These are phyloP conservation scores for Acanthochlamys bracteata DNA, from an alignment of 106 monocot species.

Conservation along the genomic window DNA sequence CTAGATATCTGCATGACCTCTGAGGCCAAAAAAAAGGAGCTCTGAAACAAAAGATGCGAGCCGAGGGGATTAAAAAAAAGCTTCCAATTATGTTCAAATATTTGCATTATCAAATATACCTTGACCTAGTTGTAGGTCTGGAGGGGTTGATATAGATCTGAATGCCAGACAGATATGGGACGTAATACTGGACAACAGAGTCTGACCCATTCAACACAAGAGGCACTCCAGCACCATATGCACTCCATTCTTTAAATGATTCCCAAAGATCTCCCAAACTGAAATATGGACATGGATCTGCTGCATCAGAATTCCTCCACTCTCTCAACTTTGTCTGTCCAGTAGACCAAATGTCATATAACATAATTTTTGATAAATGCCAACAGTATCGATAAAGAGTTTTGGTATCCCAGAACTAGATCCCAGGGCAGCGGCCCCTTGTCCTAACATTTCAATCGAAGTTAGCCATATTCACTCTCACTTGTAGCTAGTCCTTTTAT, in stretches of 20 bases:
- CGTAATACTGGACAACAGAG: conserved; percentile 53
- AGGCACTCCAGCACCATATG: conserved; percentile 62
- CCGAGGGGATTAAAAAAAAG: neutral
- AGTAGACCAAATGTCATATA: neutral
- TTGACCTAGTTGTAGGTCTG: conserved; percentile 12
- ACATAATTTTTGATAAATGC: neutral
- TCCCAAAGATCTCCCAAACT: conserved; percentile 75
- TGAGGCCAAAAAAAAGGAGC: neutral
- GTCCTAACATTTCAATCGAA: too few species aligned
- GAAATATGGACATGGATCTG: conserved; percentile 31
- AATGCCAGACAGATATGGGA: conserved; percentile 51
- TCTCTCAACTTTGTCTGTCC: conserved; percentile 33
- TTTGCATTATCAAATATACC: conserved; percentile 11
- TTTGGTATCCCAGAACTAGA: neutral
- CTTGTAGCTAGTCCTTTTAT: too few species aligned
- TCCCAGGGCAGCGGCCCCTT: too few species aligned
- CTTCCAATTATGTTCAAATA: neutral
- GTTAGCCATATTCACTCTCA: too few species aligned
- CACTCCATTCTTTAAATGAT: conserved; percentile 63
- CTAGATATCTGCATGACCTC: neutral
- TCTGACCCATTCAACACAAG: conserved; percentile 43
- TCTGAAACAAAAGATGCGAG: neutral
- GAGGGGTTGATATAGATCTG: conserved; percentile 36
- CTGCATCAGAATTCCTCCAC: conserved; percentile 28
- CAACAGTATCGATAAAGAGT: neutral